Base-by-base conservation (phyloP, 164 flowering plant genomes). In the Nymphaea colorata region DNA sequence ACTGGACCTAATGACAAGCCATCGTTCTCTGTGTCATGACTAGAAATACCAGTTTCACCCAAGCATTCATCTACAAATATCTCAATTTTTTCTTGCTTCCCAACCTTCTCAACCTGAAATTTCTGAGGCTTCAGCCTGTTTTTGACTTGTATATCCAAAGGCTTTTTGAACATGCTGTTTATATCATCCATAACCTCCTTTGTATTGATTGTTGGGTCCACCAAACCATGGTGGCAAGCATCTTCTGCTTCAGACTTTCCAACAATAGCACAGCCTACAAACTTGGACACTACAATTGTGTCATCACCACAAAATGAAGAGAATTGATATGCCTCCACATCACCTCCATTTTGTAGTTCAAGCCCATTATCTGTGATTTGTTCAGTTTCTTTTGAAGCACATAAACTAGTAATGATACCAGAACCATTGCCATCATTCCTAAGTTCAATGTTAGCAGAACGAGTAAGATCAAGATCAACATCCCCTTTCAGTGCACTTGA, bases 151-250 rank as follows among this genome's bases (percentile, higher is more conserved):
- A 84, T 70, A 69, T 87, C 96, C 64, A 94, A 41, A 44, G 99
- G 98, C 69, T 91, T 93, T 65, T 78, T 74, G 76, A 94, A 94
- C 99, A 94, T 94, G 85, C 70, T 81, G 64, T 91, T 87, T 51
- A 94, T 90, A 18, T 80, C 93, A 77, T 84, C 79, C 86, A 88
- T 86, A 62, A 96, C 99, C 74, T 94, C 99, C 77, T 83, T 94
- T 78, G 82, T 82, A 76, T 91, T 88, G 71, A 94, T 81, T 10
- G 96, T 91, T 62, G 98, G 99, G 62, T 94, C 99, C 64, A 94
- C 92, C 62, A 94, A 76, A 60, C 99, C 99, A 76, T 90, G 99
- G 77, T 94, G 99, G 67, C 93, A 86, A 61, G 92, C 88, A 83
- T 87, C 85, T 80, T 92, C 98, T 47, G 91, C 81, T 76, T 61